phyloP scores from a whole-genome alignment of 202 grass and related monocot species.

The Saccharum hybrid region DNA sequence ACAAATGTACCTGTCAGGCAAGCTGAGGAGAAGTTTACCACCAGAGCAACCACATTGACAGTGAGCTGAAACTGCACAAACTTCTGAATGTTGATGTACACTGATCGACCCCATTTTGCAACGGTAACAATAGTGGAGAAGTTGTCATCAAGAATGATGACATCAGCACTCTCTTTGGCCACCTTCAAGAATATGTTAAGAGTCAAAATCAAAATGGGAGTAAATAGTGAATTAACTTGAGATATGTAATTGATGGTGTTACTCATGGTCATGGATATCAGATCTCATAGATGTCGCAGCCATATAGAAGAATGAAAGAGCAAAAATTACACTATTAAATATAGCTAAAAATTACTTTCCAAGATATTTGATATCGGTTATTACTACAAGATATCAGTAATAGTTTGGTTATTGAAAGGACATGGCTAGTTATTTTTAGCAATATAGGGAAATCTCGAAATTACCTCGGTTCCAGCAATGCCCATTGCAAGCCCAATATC shows the following conservation, averaged over 20 bases:
- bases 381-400: slow-evolving; percentile 12
- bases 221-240: slow-evolving; percentile 28
- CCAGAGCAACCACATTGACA: slow-evolving; percentile 91
- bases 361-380: slow-evolving; percentile 4
- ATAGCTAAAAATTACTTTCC: not conserved
- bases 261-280: slow-evolving; percentile 20
- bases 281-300: slow-evolving; percentile 3
- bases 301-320: not conserved
- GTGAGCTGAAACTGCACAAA: slow-evolving; percentile 99
- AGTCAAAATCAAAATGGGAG: slow-evolving; percentile 20
- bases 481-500: slow-evolving; percentile 99
- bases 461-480: slow-evolving; percentile 96
- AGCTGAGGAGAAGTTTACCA: slow-evolving; percentile 94
- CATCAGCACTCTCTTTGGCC: slow-evolving; percentile 97
- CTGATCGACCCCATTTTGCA: slow-evolving; percentile 94
- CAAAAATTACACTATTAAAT: not conserved
- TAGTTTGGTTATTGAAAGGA: slow-evolving; percentile 3
- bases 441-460: slow-evolving; percentile 10
- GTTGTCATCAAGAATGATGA: slow-evolving; percentile 98
- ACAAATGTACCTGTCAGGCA: slow-evolving; percentile 79
- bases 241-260: slow-evolving; percentile 5
- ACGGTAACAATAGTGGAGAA: slow-evolving; percentile 96
- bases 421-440: slow-evolving; percentile 3
- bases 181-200: slow-evolving; percentile 55
- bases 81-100: slow-evolving; percentile 99